A percentile compares a stretch with the other conserved stretches of the same genome.
These are phyloP conservation scores for Chalciporus piperatus DNA, from an alignment of 768 basidiomycete genomes.

Conservation along the genomic window DNA sequence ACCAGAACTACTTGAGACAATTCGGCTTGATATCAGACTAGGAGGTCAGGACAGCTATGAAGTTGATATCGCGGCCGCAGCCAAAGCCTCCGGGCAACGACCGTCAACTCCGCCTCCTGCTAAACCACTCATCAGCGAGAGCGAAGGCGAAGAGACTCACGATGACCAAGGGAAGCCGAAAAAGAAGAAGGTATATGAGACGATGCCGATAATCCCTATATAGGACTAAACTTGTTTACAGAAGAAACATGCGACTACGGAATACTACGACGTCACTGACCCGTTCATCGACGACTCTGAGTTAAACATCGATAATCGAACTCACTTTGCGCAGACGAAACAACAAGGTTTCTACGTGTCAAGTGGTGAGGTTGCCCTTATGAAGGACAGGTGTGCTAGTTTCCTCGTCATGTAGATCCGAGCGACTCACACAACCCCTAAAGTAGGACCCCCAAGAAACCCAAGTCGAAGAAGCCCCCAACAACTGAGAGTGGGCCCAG, in stretches of 20 bases:
- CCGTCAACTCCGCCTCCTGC: constrained; percentile 51
- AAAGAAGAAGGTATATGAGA: constrained; percentile 37
- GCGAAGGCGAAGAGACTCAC: constrained; percentile 47
- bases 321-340: constrained; percentile 86
- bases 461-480: constrained; percentile 57
- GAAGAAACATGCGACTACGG: constrained; percentile 54
- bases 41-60: constrained; percentile 77
- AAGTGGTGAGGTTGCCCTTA: constrained; percentile 79
- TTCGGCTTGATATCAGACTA: constrained; percentile 65
- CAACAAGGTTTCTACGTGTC: constrained; percentile 94
- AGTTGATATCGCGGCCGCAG: constrained; percentile 57
- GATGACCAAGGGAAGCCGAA: constrained; percentile 32
- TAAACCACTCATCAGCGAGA: constrained; percentile 54
- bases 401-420: neutral
- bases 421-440: constrained; percentile 21
- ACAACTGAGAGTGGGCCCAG: constrained; percentile 21
- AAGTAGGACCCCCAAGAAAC: constrained; percentile 63
- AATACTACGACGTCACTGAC: constrained; percentile 89
- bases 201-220: constrained; percentile 7
- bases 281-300: constrained; percentile 99
- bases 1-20: constrained; percentile 54
- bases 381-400: constrained; percentile 62
- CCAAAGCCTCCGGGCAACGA: constrained; percentile 66
- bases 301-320: constrained; percentile 84
- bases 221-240: constrained; percentile 17